Evolutionary conservation across 2,329 filamentous ascomycete species (phyloP), one percentile per base, ranked within the genome.

Genomic region (Pseudohalonectria lignicola): DNA sequence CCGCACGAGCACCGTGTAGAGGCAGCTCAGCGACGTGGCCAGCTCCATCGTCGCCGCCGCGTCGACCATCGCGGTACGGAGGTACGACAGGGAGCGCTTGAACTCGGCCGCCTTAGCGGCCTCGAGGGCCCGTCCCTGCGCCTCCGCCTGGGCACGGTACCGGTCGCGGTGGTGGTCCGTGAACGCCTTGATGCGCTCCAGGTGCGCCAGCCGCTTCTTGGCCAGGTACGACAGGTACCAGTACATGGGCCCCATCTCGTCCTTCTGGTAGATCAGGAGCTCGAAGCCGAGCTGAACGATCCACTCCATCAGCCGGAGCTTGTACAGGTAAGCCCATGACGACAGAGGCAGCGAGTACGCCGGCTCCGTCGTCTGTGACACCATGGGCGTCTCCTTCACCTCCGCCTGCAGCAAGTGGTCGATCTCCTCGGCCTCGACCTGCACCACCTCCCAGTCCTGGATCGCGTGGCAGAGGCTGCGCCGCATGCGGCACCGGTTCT

Each of bases 211-310:
- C 43, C 82, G 67, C 39, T 81, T 75, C 53, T 79, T 73, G 51
- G 82, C 66, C 42, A 93, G 63, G 61, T 85, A 75, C 47, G 84
- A 75, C 45, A 94, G 63, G 55, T 94, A 87, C 78, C 83, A 92
- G 57, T 96, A 96, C 83, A 95, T 94, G 18, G 77, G 79, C 1
- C 79, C 74, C 9, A 92, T 68, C 56, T 98, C 92, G 55, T 94
- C 82, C 0, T 78, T 71, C 38, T 90, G 79, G 57, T 96, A 96
- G 9, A 94, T 75, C 31, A 90, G 81, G 11, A 95, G 78, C 59
- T 98, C 92, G 56, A 98, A 96, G 11, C 93, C 92, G 23, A 95
- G 76, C 53, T 95, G 84, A 13, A 95, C 71, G 33, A 93, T 81
- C 67, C 79, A 82, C 53, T 90, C 82, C 71, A 95, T 86, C 51